A percentile compares a stretch with the other conserved stretches of the same genome.
phyloP scores from a whole-genome alignment of 2,329 filamentous ascomycete species.

The Hawksworthiomyces lignivorus region DNA sequence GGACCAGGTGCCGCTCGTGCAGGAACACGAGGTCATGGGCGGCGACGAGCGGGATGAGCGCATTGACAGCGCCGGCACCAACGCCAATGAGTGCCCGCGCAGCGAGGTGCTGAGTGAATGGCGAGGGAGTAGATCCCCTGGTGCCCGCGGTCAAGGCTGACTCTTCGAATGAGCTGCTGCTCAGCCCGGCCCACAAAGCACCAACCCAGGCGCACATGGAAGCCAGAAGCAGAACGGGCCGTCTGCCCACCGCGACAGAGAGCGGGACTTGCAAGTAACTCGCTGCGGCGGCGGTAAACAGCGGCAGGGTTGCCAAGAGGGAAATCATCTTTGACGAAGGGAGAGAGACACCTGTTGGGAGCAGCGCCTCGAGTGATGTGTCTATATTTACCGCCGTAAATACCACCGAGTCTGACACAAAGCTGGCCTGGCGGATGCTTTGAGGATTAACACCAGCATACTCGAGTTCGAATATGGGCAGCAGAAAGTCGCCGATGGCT shows the following conservation, averaged over 20 bases:
- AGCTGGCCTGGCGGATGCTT: constrained; percentile 21
- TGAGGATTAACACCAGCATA: constrained; percentile 26
- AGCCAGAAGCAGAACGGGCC: constrained; percentile 27
- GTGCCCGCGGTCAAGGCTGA: neutral
- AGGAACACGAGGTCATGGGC: constrained; percentile 32
- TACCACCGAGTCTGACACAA: too few species aligned
- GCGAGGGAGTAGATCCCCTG: neutral
- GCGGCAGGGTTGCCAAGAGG: constrained; percentile 26
- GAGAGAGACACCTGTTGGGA: too few species aligned
- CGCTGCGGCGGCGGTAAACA: constrained; percentile 28
- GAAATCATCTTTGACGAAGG: constrained; percentile 22
- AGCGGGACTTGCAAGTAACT: constrained; percentile 30
- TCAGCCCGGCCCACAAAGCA: constrained; percentile 28
- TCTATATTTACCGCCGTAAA: too few species aligned
- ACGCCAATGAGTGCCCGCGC: constrained; percentile 28
- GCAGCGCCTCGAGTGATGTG: too few species aligned
- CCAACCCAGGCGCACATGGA: constrained; percentile 26
- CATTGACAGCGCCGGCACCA: constrained; percentile 28
- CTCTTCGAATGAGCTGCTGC: too few species aligned
- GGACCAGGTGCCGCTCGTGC: constrained; percentile 28
- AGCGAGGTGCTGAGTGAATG: constrained; percentile 23
- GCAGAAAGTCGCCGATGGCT: constrained; percentile 21
- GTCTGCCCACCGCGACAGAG: constrained; percentile 28
- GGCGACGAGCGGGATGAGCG: constrained; percentile 28
- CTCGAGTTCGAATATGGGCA: constrained; percentile 28